Conservation (phyloP, 1,139 yeast genomes). For the Candida frijolesensis region DNA sequence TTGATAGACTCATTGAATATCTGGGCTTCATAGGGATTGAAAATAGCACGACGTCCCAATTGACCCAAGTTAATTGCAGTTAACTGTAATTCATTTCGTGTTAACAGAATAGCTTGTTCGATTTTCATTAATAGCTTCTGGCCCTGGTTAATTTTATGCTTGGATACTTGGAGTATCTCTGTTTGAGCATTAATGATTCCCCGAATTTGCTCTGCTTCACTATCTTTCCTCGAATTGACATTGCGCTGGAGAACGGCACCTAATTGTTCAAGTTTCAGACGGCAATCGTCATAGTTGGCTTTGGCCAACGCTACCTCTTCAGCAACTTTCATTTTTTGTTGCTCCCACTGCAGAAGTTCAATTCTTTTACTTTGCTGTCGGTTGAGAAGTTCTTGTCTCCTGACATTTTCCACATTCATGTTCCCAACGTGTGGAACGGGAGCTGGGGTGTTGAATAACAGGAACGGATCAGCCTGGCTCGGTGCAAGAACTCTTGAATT, state of each 20-base stretch:
- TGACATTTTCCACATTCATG: not conserved
- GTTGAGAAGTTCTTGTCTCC: constrained; percentile 7
- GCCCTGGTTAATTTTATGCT: constrained; percentile 5
- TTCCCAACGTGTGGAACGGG: constrained; percentile 32
- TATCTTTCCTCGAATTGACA: constrained; percentile 4
- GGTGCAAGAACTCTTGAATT: not conserved
- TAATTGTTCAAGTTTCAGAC: not conserved
- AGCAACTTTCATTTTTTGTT: constrained; percentile 1
- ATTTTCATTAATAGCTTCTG: constrained; percentile 1
- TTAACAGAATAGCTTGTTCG: constrained; percentile 3
- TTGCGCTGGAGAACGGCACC: constrained; percentile 2
- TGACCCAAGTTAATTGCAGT: constrained; percentile 3
- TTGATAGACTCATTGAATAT: constrained; percentile 4
- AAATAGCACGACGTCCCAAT: constrained; percentile 7
- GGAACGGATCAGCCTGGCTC: not conserved
- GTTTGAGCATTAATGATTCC: not conserved
- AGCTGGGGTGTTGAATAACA: constrained; percentile 31
- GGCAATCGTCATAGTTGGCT: not conserved
- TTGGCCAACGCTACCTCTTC: constrained; percentile 4
- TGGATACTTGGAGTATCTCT: constrained; percentile 1
- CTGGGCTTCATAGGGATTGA: constrained; percentile 12
- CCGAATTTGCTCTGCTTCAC: not conserved
- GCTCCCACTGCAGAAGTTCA: constrained; percentile 9
- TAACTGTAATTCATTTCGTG: not conserved
- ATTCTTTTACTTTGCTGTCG: constrained; percentile 5